These are phyloP conservation scores for Fusarium devonianum DNA, from an alignment of 2,329 filamentous ascomycete genomes.

Conservation along the genomic window DNA sequence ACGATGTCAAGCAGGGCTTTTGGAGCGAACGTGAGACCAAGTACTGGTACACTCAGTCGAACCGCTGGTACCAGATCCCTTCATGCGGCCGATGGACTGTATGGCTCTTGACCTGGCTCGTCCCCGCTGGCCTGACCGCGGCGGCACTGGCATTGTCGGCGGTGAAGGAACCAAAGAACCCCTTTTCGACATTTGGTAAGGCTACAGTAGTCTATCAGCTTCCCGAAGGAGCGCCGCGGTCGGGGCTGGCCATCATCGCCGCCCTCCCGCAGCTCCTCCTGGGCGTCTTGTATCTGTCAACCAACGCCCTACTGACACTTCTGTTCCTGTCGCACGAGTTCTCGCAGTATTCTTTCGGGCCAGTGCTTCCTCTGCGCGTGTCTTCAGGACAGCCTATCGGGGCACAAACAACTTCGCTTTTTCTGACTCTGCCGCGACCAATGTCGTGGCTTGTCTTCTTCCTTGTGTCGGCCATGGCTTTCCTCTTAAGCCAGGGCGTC, in stretches of 20 bases:
- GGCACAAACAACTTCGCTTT: conserved; percentile 55
- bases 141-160: conserved; percentile 51
- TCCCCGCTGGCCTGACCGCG: conserved; percentile 48
- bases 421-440: conserved; percentile 58
- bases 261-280: conserved; percentile 59
- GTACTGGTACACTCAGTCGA: conserved; percentile 50
- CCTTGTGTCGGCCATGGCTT: conserved; percentile 53
- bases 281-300: conserved; percentile 55
- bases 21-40: conserved; percentile 55
- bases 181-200: conserved; percentile 50
- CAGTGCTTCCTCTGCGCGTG: conserved; percentile 50
- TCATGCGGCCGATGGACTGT: conserved; percentile 53
- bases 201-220: conserved; percentile 47
- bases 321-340: conserved; percentile 61
- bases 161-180: conserved; percentile 36
- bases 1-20: conserved; percentile 52
- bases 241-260: conserved; percentile 49
- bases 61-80: conserved; percentile 56
- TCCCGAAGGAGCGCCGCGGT: conserved; percentile 36
- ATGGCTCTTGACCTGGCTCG: conserved; percentile 50
- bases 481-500: conserved; percentile 56
- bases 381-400: conserved; percentile 54
- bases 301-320: conserved; percentile 56
- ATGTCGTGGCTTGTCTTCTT: conserved; percentile 54
- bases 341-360: conserved; percentile 50